phyloP scores from a whole-genome alignment of 1,284 basidiomycete genomes.

The Fistulinella cinereoalba region DNA sequence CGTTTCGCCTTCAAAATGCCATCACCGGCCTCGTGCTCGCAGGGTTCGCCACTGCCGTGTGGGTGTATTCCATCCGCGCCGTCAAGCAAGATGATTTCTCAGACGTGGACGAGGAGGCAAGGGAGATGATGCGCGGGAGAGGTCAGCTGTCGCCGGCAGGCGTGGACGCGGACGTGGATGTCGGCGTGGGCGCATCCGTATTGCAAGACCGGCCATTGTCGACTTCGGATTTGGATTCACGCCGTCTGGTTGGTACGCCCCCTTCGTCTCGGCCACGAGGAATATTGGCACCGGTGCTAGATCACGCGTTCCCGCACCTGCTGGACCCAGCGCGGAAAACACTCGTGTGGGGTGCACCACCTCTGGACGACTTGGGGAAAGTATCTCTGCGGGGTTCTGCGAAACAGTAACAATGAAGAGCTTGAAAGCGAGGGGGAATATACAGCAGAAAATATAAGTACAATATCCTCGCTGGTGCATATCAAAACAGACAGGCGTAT shows the following conservation, averaged over 20 bases:
- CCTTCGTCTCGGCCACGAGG: conserved; percentile 36
- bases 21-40: conserved; percentile 74
- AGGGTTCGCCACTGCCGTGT: conserved; percentile 80
- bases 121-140: conserved; percentile 43
- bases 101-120: conserved; percentile 76
- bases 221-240: background rate
- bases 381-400: conserved; percentile 23
- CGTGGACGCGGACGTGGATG: background rate
- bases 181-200: too few relatives aligned
- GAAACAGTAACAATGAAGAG: conserved; percentile 1
- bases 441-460: too few relatives aligned
- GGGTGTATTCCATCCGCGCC: conserved; percentile 90
- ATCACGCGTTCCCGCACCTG: conserved; percentile 45
- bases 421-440: too few relatives aligned
- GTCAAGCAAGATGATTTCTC: conserved; percentile 93
- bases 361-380: conserved; percentile 55
- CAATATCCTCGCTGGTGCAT: too few relatives aligned
- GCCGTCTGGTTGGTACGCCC: background rate
- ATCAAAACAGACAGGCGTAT: too few relatives aligned
- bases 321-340: conserved; percentile 61
- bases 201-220: too few relatives aligned
- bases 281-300: conserved; percentile 46
- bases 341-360: conserved; percentile 66
- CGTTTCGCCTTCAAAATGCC: conserved; percentile 78
- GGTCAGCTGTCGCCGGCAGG: conserved; percentile 1